Evolutionary conservation across 441 rosid species (phyloP), one percentile per base, ranked within the genome.

Genomic region (Gossypium gossypioides): DNA sequence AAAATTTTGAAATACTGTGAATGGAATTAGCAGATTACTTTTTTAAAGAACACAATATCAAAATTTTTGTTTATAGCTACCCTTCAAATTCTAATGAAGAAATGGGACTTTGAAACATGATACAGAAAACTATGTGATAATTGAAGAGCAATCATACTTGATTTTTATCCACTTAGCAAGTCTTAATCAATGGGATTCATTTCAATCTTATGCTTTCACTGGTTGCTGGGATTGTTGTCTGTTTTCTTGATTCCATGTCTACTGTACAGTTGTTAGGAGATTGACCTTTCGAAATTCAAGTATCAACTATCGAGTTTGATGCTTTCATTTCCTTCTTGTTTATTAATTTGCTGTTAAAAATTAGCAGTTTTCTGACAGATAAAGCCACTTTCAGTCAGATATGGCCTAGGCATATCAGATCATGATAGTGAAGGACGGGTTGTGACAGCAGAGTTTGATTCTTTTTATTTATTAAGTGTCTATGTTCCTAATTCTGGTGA

Each of bases 401-500:
- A 94, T 78, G 91, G 91, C 78, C 77, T 89, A 67, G 91, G 97
- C 72, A 84, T 81, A 76, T 71, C 89, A 55, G 96, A 94, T 71
- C 97, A 89, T 80, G 92, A 94, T 77, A 72, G 55, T 78, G 97
- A 92, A 80, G 99, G 99, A 64, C 91, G 97, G 60, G 74, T 90
- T 76, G 87, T 90, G 77, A 94, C 93, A 55, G 96, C 81, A 52
- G 97, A 92, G 79, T 94, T 92, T 27, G 97, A 92, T 69, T 84
- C 93, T 0, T 94, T 89, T 79, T 94, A 85, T 85, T 78, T 92
- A 68, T 68, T 94, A 76, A 78, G 75, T n/a, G 81, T 84, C 21
- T 92, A 92, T 60, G 91, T 94, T 71, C 99, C 97, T 68, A 94
- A 92, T 76, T 89, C 99, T 27, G 97, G 99, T 62, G 99, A 94